These are phyloP conservation scores for Mentha longifolia DNA, from an alignment of 257 asterid species.

Conservation along the genomic window DNA sequence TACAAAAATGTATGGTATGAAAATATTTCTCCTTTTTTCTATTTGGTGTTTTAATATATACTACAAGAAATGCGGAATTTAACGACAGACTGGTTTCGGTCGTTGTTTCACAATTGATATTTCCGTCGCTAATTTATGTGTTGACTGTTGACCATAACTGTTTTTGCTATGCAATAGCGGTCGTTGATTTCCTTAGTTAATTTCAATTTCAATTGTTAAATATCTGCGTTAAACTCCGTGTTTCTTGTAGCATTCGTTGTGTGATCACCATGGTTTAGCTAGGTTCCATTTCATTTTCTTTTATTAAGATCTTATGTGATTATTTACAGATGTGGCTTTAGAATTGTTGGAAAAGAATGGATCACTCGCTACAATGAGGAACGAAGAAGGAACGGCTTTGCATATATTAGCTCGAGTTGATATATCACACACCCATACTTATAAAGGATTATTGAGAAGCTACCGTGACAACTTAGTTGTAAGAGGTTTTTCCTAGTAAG, in stretches of 20 bases:
- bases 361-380: slow-evolving; percentile 6
- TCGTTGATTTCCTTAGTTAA: no score
- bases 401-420: slow-evolving; percentile 9
- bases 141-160: no score
- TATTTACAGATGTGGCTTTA: slow-evolving; percentile 1
- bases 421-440: not conserved
- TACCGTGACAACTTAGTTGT: not conserved
- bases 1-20: slow-evolving; percentile 28
- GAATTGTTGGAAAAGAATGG: not conserved
- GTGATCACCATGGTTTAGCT: not conserved
- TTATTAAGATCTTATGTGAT: not conserved
- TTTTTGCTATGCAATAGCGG: no score
- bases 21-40: not conserved
- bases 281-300: no score
- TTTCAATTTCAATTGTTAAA: no score
- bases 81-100: no score
- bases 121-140: no score
- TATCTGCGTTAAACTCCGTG: no score
- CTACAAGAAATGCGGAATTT: no score
- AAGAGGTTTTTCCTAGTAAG: not conserved
- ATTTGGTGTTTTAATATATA: no score
- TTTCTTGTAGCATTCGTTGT: not conserved
- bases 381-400: slow-evolving; percentile 16
- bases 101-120: no score
- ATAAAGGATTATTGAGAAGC: not conserved